Conservation (phyloP, 176 grass and related monocot species). For the Melocanna baccifera region DNA sequence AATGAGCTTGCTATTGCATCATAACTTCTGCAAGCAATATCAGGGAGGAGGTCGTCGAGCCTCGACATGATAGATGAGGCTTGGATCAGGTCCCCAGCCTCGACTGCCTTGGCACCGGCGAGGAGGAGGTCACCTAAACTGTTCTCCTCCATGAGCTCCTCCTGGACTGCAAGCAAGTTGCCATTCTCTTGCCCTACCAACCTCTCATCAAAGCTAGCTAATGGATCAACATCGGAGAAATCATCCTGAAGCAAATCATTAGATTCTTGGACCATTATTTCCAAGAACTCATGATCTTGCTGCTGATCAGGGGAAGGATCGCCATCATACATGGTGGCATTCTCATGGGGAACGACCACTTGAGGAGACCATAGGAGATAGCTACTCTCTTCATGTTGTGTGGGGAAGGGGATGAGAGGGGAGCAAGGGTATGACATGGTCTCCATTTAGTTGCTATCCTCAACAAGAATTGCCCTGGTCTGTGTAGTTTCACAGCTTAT, state of each 20-base stretch:
- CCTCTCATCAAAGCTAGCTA: neutral
- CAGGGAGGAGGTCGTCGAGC: slow-evolving; percentile 14
- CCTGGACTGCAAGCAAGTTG: slow-evolving; percentile 17
- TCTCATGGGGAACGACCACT: neutral
- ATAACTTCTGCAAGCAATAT: neutral
- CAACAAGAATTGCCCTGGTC: neutral
- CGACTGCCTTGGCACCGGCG: slow-evolving; percentile 30
- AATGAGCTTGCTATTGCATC: neutral
- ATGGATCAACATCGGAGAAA: neutral
- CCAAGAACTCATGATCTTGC: slow-evolving; percentile 20
- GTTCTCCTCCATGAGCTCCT: slow-evolving; percentile 33
- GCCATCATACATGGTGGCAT: neutral
- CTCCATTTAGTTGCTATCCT: slow-evolving; percentile 34
- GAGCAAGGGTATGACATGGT: slow-evolving; percentile 32
- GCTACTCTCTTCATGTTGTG: slow-evolving; percentile 31
- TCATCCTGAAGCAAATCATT: neutral
- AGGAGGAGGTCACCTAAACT: slow-evolving; percentile 34
- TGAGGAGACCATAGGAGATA: slow-evolving; percentile 36
- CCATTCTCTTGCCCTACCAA: neutral
- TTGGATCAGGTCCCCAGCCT: neutral
- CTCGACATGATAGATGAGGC: slow-evolving; percentile 29
- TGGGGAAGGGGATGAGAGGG: slow-evolving; percentile 40
- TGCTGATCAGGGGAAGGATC: neutral
- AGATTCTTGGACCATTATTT: slow-evolving; percentile 20
- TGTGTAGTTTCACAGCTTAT: slow-evolving; percentile 9